A percentile compares a stretch with the other conserved stretches of the same genome.
Conservation (phyloP, 148 eudicot species). For the Chenopodium album region DNA sequence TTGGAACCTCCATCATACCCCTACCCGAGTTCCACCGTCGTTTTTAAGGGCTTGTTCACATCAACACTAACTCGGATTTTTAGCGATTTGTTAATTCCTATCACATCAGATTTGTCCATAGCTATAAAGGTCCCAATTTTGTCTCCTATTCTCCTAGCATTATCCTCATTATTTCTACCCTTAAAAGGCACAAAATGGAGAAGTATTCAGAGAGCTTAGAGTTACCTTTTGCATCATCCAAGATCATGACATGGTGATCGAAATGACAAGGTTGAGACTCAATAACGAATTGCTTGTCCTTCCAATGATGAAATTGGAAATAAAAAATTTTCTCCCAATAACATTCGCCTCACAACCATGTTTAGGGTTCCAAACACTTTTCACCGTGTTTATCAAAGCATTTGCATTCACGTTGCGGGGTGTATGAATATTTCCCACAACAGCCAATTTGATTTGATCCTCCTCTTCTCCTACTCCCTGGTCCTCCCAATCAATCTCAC, state of each 20-base stretch:
- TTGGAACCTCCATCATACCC: no score
- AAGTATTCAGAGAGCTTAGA: not conserved
- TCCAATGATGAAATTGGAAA: not conserved
- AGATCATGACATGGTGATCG: not conserved
- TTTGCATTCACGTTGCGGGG: no score
- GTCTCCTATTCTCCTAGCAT: not conserved
- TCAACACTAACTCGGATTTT: not conserved
- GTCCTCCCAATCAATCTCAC: no score
- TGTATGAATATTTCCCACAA: no score
- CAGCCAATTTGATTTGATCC: no score
- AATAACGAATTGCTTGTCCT: not conserved
- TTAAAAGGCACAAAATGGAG: not conserved
- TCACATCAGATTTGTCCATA: not conserved
- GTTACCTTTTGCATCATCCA: not conserved
- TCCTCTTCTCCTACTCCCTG: no score
- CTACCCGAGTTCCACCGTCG: no score
- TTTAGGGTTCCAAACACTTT: no score
- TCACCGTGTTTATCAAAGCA: no score
- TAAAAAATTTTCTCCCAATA: not conserved
- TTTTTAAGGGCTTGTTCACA: not conserved
- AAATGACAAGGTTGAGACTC: not conserved
- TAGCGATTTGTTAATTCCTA: not conserved
- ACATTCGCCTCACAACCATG: no score
- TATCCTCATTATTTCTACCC: not conserved
- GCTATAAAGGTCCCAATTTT: not conserved